phyloP scores from a whole-genome alignment of 2,329 filamentous ascomycete species.

The Fusarium agapanthi region DNA sequence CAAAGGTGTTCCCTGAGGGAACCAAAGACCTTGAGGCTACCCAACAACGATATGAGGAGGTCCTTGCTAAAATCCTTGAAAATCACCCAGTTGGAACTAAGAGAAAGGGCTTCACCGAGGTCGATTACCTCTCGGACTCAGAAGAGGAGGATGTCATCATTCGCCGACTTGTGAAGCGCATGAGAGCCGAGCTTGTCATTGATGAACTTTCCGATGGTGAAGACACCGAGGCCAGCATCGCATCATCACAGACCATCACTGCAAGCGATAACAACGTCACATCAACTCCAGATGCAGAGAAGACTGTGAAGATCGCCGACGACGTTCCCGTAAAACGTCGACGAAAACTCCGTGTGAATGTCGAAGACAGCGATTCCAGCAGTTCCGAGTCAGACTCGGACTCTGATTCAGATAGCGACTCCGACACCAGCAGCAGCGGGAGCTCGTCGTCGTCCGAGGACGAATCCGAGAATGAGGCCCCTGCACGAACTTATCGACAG shows the following conservation, averaged over 20 bases:
- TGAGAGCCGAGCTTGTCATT: constrained; percentile 68
- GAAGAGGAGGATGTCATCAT: constrained; percentile 61
- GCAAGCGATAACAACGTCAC: constrained; percentile 41
- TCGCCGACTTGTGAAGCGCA: constrained; percentile 67
- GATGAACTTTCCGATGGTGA: constrained; percentile 63
- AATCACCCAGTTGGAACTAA: constrained; percentile 50
- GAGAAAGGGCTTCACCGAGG: constrained; percentile 63
- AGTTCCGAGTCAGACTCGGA: constrained; percentile 48
- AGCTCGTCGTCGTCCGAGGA: constrained; percentile 47
- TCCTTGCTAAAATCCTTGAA: constrained; percentile 60
- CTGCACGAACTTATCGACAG: constrained; percentile 43
- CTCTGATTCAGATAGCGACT: constrained; percentile 47
- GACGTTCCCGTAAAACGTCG: constrained; percentile 56
- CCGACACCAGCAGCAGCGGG: constrained; percentile 48
- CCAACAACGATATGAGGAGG: constrained; percentile 62
- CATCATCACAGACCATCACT: constrained; percentile 44
- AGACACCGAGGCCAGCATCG: constrained; percentile 48
- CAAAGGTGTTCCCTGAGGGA: constrained; percentile 58
- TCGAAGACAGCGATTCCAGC: constrained; percentile 53
- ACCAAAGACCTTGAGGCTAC: constrained; percentile 59
- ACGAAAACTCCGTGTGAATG: constrained; percentile 60
- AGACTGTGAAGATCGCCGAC: constrained; percentile 56
- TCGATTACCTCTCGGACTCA: constrained; percentile 59
- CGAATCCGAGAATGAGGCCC: constrained; percentile 43
- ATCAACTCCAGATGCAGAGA: constrained; percentile 46